These are phyloP conservation scores for Halenospora varia DNA, from an alignment of 495 filamentous ascomycete genomes.

Conservation along the genomic window DNA sequence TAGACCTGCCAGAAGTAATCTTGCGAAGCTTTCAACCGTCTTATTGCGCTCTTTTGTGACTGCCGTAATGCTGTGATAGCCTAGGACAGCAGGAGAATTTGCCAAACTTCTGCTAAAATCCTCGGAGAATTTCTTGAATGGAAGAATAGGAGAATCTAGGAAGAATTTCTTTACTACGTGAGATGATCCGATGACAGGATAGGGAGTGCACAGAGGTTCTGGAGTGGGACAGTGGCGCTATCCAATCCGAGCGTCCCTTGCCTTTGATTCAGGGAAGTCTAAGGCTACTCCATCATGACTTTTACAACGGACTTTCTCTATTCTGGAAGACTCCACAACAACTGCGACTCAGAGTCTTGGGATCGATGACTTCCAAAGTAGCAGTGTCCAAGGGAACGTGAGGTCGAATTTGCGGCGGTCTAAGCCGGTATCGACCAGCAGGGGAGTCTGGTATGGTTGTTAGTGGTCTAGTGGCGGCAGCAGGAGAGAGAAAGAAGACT, in stretches of 20 bases:
- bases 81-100: not conserved
- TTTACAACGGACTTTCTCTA: not conserved
- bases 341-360: not conserved
- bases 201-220: not conserved
- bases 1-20: not conserved
- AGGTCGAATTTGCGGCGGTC: too few species aligned
- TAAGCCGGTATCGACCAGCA: not conserved
- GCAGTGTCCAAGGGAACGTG: not conserved
- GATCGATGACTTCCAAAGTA: not conserved
- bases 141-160: not conserved
- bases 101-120: not conserved
- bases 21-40: not conserved
- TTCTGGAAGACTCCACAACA: not conserved
- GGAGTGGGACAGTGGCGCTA: conserved; percentile 11
- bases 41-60: not conserved
- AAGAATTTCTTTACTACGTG: not conserved
- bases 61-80: not conserved
- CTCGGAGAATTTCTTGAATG: not conserved
- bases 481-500: not conserved
- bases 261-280: not conserved
- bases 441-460: not conserved
- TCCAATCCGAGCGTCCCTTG: not conserved
- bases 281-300: not conserved
- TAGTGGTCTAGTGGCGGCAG: not conserved
- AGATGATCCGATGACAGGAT: conserved; percentile 17